Evolutionary conservation across 2,329 filamentous ascomycete species (phyloP).

Genomic region (Neonectria magnoliae): DNA sequence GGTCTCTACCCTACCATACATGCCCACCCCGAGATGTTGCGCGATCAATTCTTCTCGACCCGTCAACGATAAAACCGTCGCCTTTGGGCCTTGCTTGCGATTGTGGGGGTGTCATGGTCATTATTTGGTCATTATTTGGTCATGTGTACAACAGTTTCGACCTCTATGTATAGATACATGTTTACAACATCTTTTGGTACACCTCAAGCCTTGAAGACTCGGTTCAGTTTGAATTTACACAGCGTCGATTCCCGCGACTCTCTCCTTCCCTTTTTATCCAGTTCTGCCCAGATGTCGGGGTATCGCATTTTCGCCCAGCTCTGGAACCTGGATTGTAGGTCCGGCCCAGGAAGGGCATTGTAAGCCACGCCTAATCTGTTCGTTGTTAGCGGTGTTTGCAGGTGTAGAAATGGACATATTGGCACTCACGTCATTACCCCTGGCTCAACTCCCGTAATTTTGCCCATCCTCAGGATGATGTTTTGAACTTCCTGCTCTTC

Average conservation of each 20-base stretch:
- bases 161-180: slow-evolving; percentile 50
- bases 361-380: slow-evolving; percentile 79
- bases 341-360: slow-evolving; percentile 74
- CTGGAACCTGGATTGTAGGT: slow-evolving; percentile 75
- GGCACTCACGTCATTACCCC: slow-evolving; percentile 75
- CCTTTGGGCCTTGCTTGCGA: slow-evolving; percentile 19
- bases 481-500: slow-evolving; percentile 74
- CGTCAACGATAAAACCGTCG: slow-evolving; percentile 24
- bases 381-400: slow-evolving; percentile 25
- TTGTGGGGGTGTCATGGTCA: slow-evolving; percentile 38
- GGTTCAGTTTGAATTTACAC: slow-evolving; percentile 60
- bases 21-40: slow-evolving; percentile 83
- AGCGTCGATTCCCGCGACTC: slow-evolving; percentile 54
- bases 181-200: slow-evolving; percentile 46
- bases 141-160: slow-evolving; percentile 50
- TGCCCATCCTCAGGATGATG: slow-evolving; percentile 73
- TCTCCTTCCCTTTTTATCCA: slow-evolving; percentile 65
- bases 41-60: slow-evolving; percentile 49
- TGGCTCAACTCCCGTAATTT: slow-evolving; percentile 72
- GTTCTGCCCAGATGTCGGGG: slow-evolving; percentile 73
- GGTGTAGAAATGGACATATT: background rate
- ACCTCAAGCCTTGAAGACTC: slow-evolving; percentile 59
- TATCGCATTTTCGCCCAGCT: slow-evolving; percentile 77
- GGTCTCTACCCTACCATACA: slow-evolving; percentile 94
- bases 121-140: slow-evolving; percentile 43